Base-by-base conservation (phyloP, 371 early-diverging fungal genomes). In the Chytridium lagenaria region DNA sequence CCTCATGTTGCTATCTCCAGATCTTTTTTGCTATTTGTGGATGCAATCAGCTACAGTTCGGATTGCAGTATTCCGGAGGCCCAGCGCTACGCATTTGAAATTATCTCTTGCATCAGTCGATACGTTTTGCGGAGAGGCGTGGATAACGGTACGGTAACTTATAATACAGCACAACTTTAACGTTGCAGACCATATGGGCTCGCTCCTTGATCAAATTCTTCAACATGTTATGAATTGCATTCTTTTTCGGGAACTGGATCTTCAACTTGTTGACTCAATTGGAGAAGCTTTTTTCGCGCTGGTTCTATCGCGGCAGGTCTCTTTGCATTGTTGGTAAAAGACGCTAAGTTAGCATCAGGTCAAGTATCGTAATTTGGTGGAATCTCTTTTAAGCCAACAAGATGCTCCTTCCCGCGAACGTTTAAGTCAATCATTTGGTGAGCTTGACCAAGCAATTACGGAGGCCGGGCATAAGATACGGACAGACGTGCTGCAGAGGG, bases 1-100 rank as follows among this genome's bases (percentile, higher is more conserved):
- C 57, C 77, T 93, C 34, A 77, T 81, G 0, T 82, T 80, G 22
- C 68, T 92, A 7, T 90, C 92, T 7, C 52, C 77, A 19, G 80
- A 82, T 1, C 75, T 91, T 19, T 79, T 92, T 22, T 80, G 84
- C 86, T 87, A 31, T 69, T 93, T 49, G 83, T 92, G 83, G 83
- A 81, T 2, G 89, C 90, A 37, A 81, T 93, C 64, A 87, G 87
- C 66, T 91, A 85, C 74, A 92, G 92, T 28, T 84, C 91, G 23
- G 81, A 87, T 74, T 86, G 87, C 74, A 83, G 84, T 50, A 87
- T 90, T 22, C 69, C 82, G 5, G 91, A 91, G 63, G 86, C 90
- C 22, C 85, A 86, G n/a, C 81, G 87, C 7, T 52, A 85, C 10
- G 86, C 91, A 3, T 82, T 89, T 73, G 90, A 89, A 59, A 90